phyloP scores from a whole-genome alignment of 768 basidiomycete genomes.

The Boletellus ananas region DNA sequence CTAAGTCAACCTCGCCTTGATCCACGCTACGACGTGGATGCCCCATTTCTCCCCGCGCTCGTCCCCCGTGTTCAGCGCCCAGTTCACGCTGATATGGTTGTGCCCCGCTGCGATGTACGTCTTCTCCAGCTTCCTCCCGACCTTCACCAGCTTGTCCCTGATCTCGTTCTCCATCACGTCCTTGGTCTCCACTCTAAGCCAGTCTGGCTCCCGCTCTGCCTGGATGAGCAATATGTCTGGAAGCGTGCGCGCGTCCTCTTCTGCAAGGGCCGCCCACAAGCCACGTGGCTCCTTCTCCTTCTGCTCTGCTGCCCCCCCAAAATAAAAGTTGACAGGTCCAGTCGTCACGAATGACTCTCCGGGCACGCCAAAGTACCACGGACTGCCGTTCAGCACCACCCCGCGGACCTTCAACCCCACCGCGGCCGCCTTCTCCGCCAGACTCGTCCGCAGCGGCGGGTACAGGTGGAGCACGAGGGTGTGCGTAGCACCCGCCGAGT shows the following conservation, averaged over 20 bases:
- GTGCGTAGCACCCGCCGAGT: constrained; percentile 60
- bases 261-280: constrained; percentile 37
- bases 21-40: constrained; percentile 36
- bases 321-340: constrained; percentile 26
- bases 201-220: constrained; percentile 52
- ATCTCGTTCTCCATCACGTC: constrained; percentile 39
- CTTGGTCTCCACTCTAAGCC: constrained; percentile 34
- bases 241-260: constrained; percentile 34
- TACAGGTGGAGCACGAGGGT: constrained; percentile 42
- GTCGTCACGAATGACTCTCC: constrained; percentile 23
- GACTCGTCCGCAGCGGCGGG: constrained; percentile 28
- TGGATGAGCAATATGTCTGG: constrained; percentile 49
- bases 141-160: constrained; percentile 31
- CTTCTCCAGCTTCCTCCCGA: constrained; percentile 16
- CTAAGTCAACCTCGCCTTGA: constrained; percentile 12
- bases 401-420: constrained; percentile 36
- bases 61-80: constrained; percentile 48
- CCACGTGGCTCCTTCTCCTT: constrained; percentile 40
- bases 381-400: constrained; percentile 43
- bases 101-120: constrained; percentile 47
- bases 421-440: constrained; percentile 23
- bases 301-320: constrained; percentile 38
- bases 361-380: constrained; percentile 36
- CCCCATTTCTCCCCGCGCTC: constrained; percentile 49
- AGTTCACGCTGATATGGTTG: constrained; percentile 47